Percentiles rank a stretch among this genome's conserved stretches.
These are phyloP conservation scores for Chaetomiaceae sp. DNA, from an alignment of 2,329 filamentous ascomycete genomes.

Conservation along the genomic window DNA sequence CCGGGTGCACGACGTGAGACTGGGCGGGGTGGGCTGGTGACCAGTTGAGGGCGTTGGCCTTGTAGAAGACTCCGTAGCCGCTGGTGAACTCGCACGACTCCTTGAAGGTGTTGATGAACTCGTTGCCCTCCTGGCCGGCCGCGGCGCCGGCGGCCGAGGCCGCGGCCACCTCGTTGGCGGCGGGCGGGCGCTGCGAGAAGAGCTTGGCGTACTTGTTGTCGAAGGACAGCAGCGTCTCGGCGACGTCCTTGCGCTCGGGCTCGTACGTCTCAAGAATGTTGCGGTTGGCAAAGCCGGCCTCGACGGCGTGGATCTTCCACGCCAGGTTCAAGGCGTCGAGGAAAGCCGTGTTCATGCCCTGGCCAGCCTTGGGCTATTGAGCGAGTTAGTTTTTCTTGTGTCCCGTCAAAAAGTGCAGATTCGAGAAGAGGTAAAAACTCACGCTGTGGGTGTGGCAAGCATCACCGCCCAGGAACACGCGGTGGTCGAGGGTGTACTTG, in stretches of 20 bases:
- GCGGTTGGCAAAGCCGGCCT: conserved; percentile 72
- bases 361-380: conserved; percentile 65
- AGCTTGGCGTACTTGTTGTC: conserved; percentile 86
- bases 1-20: conserved; percentile 63
- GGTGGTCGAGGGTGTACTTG: conserved; percentile 60
- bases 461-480: conserved; percentile 71
- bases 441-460: conserved; percentile 76
- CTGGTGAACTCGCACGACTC: conserved; percentile 87
- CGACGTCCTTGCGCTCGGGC: conserved; percentile 75
- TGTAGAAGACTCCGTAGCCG: conserved; percentile 85
- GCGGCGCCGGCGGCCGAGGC: conserved; percentile 45
- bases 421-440: conserved; percentile 36
- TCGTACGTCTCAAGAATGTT: conserved; percentile 80
- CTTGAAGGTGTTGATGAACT: conserved; percentile 87
- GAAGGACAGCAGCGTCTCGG: conserved; percentile 78
- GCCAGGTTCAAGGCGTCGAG: conserved; percentile 82
- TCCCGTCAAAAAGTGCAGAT: no score
- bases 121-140: conserved; percentile 52
- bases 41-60: conserved; percentile 81
- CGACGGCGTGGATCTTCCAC: conserved; percentile 93
- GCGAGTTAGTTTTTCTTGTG: conserved; percentile 33
- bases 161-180: conserved; percentile 65
- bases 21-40: conserved; percentile 65
- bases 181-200: conserved; percentile 74
- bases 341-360: conserved; percentile 78